phyloP scores from a whole-genome alignment of 2,329 filamentous ascomycete genomes.

The Aureobasidium pullulans region DNA sequence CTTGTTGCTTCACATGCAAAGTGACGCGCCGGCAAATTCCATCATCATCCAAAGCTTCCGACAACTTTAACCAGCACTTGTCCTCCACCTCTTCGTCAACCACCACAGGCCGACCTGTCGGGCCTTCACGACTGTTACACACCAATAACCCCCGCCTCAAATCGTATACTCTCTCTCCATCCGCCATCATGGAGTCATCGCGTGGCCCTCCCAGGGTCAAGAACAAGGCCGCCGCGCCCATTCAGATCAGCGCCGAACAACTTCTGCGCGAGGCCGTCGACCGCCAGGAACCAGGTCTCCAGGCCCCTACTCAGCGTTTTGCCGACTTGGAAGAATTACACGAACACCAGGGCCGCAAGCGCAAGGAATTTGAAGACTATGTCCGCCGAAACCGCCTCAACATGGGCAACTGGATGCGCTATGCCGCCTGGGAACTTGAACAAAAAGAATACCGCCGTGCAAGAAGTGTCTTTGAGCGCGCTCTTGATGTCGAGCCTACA shows the following conservation, averaged over 20 bases:
- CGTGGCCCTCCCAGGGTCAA: slow-evolving; percentile 94
- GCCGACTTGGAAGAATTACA: slow-evolving; percentile 95
- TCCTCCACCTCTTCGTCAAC: neutral
- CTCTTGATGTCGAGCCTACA: slow-evolving; percentile 83
- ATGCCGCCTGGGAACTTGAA: slow-evolving; percentile 94
- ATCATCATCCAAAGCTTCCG: neutral
- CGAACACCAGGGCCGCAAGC: slow-evolving; percentile 91
- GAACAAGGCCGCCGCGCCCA: slow-evolving; percentile 86
- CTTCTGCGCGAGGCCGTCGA: slow-evolving; percentile 95
- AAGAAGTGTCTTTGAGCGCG: slow-evolving; percentile 87
- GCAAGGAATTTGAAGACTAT: slow-evolving; percentile 97
- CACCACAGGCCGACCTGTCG: neutral
- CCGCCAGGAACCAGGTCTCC: slow-evolving; percentile 78
- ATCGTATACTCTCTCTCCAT: neutral
- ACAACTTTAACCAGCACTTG: neutral
- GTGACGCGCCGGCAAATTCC: slow-evolving; percentile 2
- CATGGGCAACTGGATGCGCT: slow-evolving; percentile 98
- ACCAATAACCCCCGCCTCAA: neutral
- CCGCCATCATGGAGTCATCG: slow-evolving; percentile 69
- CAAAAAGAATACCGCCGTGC: slow-evolving; percentile 95
- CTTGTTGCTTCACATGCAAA: slow-evolving; percentile 1
- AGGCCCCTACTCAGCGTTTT: slow-evolving; percentile 90
- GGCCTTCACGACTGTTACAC: neutral
- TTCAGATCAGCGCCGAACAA: slow-evolving; percentile 90
- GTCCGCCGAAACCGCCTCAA: slow-evolving; percentile 88